A percentile compares a stretch with the other conserved stretches of the same genome.
Evolutionary conservation across 345 rosid genomes (phyloP).

Genomic region (Eucalyptus dawsonii): DNA sequence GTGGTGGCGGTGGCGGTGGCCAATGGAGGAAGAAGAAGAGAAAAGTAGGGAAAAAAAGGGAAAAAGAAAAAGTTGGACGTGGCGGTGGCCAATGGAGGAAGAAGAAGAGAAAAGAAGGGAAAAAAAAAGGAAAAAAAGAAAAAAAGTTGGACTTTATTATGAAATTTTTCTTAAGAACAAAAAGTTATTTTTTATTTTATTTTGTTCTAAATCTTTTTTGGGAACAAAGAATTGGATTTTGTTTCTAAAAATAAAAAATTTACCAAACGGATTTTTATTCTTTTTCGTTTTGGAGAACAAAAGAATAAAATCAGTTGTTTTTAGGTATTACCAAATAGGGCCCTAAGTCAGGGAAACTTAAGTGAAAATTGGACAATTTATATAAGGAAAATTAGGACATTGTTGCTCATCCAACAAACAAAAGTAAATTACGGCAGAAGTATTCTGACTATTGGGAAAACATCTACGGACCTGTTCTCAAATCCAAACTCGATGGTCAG

Average conservation of each 20-base stretch:
- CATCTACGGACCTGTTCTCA: neutral
- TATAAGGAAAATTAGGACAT: neutral
- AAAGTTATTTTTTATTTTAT: too few species aligned
- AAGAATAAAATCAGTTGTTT: too few species aligned
- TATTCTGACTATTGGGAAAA: neutral
- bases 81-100: too few species aligned
- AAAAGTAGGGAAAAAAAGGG: fast-evolving
- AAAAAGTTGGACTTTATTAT: too few species aligned
- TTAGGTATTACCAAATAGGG: too few species aligned
- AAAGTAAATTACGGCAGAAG: neutral
- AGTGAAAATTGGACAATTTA: neutral
- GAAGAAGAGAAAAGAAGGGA: too few species aligned
- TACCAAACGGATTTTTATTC: fast-evolving
- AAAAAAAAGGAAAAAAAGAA: fast-evolving
- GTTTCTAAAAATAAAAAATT: fast-evolving
- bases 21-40: too few species aligned
- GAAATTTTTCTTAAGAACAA: too few species aligned
- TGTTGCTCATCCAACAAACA: neutral
- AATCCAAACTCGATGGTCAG: neutral
- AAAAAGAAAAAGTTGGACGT: too few species aligned
- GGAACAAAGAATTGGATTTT: too few species aligned
- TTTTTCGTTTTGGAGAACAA: fast-evolving
- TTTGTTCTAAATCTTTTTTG: too few species aligned
- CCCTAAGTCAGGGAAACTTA: neutral
- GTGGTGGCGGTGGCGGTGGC: too few species aligned